Evolutionary conservation across 257 asterid genomes (phyloP), one percentile per base, ranked within the genome.

Genomic region (Parsonsia alboflavescens): DNA sequence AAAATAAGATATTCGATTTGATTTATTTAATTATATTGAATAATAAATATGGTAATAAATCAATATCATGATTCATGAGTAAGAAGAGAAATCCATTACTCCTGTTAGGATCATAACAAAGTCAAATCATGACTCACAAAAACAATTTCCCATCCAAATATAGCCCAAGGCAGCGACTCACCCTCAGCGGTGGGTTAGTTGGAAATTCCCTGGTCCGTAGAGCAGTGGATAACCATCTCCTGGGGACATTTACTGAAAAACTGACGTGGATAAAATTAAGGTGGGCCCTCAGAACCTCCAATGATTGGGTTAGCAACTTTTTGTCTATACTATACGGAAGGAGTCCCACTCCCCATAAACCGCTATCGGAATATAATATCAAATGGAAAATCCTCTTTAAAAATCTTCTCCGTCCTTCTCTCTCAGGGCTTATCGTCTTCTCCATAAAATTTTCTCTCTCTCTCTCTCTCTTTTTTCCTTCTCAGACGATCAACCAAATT

Each of bases 271-370:
- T 30, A 53, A 73, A 57, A 58, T 44, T 73, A 42, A 48, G 73
- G 78, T 21, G 78, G 71, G 71, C 63, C 11, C 84, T 76, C 68
- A 71, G 71, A 76, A 80, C 74, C 77, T 78, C 85, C 88, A 88
- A 88, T 89, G 80, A 89, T 89, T 86, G 83, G 85, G 70, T 61
- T 80, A 73, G 71, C 52, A 77, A 61, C 61, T 75, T 80, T 80
- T 30, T 75, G 88, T 85, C 86, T 10, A 62, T 72, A 78, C 64
- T n/a, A 5, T 52, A 69, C 41, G n/a, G n/a, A n/a, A n/a, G n/a
- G n/a, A n/a, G n/a, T 24, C 64, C 28, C 82, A 75, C 79, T 65
- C 58, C 58, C 39, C 39, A 3, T 33, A 33, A 33, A 33, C 39
- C 39, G 39, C 39, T 3, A 33, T 33, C 3, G 39, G 39, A 33